Base-by-base conservation (phyloP, 2,329 filamentous ascomycete genomes). In the Fusarium sp. region DNA sequence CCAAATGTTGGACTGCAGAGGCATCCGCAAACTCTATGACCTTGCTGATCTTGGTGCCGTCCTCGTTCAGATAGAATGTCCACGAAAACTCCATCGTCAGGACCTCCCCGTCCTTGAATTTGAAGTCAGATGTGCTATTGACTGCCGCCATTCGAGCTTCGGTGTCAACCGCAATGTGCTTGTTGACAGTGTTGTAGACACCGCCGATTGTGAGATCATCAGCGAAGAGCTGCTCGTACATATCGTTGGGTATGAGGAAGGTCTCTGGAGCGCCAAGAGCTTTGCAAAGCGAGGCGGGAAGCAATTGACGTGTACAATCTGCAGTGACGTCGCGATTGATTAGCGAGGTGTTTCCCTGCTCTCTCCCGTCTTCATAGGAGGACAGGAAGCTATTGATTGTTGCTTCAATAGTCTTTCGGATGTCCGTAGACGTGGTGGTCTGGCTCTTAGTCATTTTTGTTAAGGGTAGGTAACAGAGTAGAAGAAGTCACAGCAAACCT, bases 21-120 rank as follows among this genome's bases (percentile, higher is more conserved):
- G 16, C 18, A 34, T 70, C 67, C 7, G 62, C 60, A 9, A 70
- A 70, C 51, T 70, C 67, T 6, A 70, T 48, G 2, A 64, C 67
- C 51, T 56, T 55, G 30, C 39, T 54, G 6, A 70, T 62, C 53
- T 67, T 70, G 3, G 45, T 60, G 7, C 58, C 67, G 31, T 70
- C 62, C 1, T 56, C 51, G 11, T 26, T 70, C 2, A 70, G 43
- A 23, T 63, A 41, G 14, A 70, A 51, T 3, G 44, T 37, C 62
- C 62, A 70, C 2, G 62, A 42, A 23, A 64, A 62, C 14, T 64
- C 67, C 3, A 67, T 39, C 0, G 28, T 26, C 0, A 67, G 12
- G 2, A 39, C 34, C 16, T 70, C 58, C 4, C 67, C 67, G 0
- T 64, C 50, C 16, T 64, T 41, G 18, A 48, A 67, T 13, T 56